Base-by-base conservation (phyloP, 208 protist genomes). In the Crithidia thermophila region DNA sequence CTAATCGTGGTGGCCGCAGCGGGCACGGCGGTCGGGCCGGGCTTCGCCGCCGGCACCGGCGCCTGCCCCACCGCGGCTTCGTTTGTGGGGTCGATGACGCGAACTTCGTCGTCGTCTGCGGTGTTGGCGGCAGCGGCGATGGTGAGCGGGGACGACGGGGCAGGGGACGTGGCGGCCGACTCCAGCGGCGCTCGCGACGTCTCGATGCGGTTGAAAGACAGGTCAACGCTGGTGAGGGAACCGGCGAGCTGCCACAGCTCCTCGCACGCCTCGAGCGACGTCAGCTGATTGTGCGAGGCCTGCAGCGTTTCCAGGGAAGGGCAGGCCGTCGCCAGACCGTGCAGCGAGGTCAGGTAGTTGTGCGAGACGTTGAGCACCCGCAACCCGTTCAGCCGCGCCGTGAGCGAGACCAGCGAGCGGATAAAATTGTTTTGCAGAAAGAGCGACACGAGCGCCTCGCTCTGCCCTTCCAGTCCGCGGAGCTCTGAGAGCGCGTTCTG, bases 361-460 rank as follows among this genome's bases (percentile, higher is more conserved):
- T 92, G 61, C 21, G 87, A 79, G 21, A 95, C 28, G 47, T 89
- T 91, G 60, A 95, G 56, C 36, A 97, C 91, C n/a, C 87, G 81
- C 51, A 98, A 58, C 18, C 94, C 86, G 50, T 42, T 59, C 55
- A 95, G 74, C 42, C 53, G 45, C 8, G 73, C 56, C 14, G 66
- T 67, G 50, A 93, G 71, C 1, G 72, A 79, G 13, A 34, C 30
- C 2, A 98, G 76, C 23, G 80, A 84, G 37, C 75, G 58, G 58
- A 98, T 93, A 4, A 77, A 77, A 64, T 98, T 98, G 69, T 98
- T 94, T 52, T 98, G 94, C 18, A 98, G 46, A 82, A 98, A 98
- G 34, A 98, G 68, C 5, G 93, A 98, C 4, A 85, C 72, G 1
- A 98, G 67, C 34, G 82, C 33, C 46, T 85, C 66, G 11, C 50